phyloP scores from a whole-genome alignment of 2,329 filamentous ascomycete genomes.

The Parastagonospora avenae region DNA sequence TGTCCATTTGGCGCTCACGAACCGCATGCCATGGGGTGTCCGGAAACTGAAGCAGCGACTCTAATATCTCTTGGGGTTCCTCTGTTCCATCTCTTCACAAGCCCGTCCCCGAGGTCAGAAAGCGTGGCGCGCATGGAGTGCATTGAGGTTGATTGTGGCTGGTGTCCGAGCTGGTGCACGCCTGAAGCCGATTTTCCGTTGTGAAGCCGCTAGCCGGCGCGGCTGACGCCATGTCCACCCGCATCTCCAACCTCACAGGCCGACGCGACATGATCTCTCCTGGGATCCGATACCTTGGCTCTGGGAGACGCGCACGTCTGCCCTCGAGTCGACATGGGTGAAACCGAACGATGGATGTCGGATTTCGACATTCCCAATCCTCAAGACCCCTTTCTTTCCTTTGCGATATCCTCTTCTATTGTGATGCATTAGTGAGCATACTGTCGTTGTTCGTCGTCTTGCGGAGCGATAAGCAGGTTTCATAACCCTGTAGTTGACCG shows the following conservation, averaged over 20 bases:
- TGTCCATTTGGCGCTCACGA: no score
- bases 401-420: background rate
- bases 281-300: slow-evolving; percentile 11
- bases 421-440: slow-evolving; percentile 3
- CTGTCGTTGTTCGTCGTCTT: background rate
- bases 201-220: slow-evolving; percentile 9
- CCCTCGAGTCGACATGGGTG: slow-evolving; percentile 1
- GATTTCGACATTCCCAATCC: background rate
- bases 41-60: no score
- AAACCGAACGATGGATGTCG: background rate
- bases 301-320: slow-evolving; percentile 13
- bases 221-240: slow-evolving; percentile 13
- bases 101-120: no score
- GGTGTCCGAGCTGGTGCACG: background rate
- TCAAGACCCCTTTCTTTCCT: slow-evolving; percentile 1
- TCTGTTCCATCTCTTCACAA: no score
- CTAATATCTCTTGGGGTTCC: no score
- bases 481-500: background rate
- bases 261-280: slow-evolving; percentile 1
- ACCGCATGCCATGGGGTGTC: no score
- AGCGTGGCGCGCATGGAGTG: no score
- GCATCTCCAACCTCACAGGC: slow-evolving; percentile 10
- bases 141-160: slow-evolving; percentile 3
- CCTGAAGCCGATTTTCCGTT: slow-evolving; percentile 14
- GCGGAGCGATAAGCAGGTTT: slow-evolving; percentile 4